These are phyloP conservation scores for Gracilaria gracilis DNA, from an alignment of 23 red algal species.

Conservation along the genomic window DNA sequence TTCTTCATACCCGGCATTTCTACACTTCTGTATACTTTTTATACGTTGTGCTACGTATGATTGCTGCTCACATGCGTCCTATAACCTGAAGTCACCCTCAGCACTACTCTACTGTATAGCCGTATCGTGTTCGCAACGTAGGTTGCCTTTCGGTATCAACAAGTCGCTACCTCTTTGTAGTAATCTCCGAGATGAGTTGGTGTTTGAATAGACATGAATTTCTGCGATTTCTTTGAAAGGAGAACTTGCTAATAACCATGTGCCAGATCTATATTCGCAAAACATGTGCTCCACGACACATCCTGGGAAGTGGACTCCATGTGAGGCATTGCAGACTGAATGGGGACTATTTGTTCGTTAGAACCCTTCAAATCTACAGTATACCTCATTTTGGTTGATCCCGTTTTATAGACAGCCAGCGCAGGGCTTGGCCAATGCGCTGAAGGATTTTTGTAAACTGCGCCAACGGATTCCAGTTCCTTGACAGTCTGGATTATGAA, in stretches of 20 bases:
- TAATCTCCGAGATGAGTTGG: conserved; percentile 16
- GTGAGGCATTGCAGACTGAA: background rate
- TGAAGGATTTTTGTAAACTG: conserved; percentile 7
- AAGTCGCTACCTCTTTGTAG: conserved; percentile 19
- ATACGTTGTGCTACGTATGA: too few relatives aligned
- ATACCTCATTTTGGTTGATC: background rate
- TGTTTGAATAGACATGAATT: conserved; percentile 37
- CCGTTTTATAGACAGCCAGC: background rate
- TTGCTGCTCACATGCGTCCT: too few relatives aligned
- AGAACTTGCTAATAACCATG: background rate
- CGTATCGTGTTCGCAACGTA: too few relatives aligned
- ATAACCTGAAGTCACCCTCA: too few relatives aligned
- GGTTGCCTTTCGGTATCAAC: too few relatives aligned
- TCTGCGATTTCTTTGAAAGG: conserved; percentile 30
- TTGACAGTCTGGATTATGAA: background rate
- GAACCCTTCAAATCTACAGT: background rate
- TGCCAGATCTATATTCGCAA: background rate
- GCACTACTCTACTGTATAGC: too few relatives aligned
- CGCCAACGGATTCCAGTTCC: background rate
- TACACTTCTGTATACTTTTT: too few relatives aligned
- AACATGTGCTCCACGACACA: background rate
- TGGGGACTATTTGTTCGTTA: background rate
- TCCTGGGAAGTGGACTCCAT: background rate
- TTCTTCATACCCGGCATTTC: too few relatives aligned
- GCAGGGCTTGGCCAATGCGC: background rate